Conservation (phyloP, 768 basidiomycete genomes). For the Boletus patriciae region DNA sequence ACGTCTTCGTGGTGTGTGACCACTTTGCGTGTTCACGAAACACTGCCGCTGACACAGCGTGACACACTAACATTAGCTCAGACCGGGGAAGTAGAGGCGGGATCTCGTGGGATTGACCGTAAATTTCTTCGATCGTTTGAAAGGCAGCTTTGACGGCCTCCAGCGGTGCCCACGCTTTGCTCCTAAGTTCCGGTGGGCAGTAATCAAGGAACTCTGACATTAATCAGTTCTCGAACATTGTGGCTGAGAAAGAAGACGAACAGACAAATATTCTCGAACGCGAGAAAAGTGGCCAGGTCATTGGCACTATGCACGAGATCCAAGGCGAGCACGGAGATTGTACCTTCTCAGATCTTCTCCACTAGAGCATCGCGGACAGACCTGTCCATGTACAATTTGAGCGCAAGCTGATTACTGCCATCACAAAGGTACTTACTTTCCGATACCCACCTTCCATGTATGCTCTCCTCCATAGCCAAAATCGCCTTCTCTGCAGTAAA, state of each 20-base stretch:
- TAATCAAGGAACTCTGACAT: constrained; percentile 48
- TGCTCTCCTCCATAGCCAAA: constrained; percentile 68
- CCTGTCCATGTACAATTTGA: constrained; percentile 23
- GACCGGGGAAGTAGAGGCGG: constrained; percentile 54
- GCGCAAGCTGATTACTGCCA: neutral
- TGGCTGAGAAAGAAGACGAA: constrained; percentile 2
- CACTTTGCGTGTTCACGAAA: constrained; percentile 68
- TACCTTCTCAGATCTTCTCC: constrained; percentile 86
- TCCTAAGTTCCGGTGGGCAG: constrained; percentile 38
- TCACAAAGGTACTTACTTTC: constrained; percentile 38
- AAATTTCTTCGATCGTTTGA: constrained; percentile 40
- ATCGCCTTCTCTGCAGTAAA: constrained; percentile 66
- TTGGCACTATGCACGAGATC: constrained; percentile 60
- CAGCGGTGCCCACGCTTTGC: constrained; percentile 31
- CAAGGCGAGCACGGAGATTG: constrained; percentile 63
- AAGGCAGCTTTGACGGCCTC: constrained; percentile 41
- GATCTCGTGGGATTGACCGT: constrained; percentile 36
- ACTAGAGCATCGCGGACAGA: constrained; percentile 68
- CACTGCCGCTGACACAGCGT: constrained; percentile 51
- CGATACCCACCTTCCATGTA: constrained; percentile 80
- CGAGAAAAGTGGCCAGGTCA: constrained; percentile 42
- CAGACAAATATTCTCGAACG: constrained; percentile 55
- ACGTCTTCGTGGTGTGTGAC: constrained; percentile 39
- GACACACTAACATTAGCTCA: constrained; percentile 57
- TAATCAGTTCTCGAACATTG: neutral